A percentile compares a stretch with the other conserved stretches of the same genome.
phyloP scores from a whole-genome alignment of 805 yeast species.

The Candida argentea region DNA sequence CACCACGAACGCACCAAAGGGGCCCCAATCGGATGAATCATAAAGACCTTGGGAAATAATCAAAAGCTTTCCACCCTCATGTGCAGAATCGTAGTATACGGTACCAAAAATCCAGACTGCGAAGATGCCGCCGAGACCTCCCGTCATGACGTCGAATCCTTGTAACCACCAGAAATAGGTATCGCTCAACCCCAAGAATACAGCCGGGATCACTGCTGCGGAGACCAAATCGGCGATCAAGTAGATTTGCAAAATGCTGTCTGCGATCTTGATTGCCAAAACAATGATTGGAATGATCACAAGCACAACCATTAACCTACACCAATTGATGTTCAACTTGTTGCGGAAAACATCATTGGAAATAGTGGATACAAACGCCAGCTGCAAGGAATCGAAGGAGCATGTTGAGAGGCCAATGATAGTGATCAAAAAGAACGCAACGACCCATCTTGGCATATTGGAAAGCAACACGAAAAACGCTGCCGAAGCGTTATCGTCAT shows the following conservation, averaged over 20 bases:
- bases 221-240: conserved; percentile 87
- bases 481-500: conserved; percentile 47
- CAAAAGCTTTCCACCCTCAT: conserved; percentile 67
- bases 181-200: conserved; percentile 69
- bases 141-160: conserved; percentile 73
- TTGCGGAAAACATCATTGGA: conserved; percentile 88
- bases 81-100: conserved; percentile 61
- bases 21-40: conserved; percentile 74
- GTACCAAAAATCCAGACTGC: conserved; percentile 79
- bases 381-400: conserved; percentile 80
- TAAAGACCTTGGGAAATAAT: conserved; percentile 76
- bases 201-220: conserved; percentile 74
- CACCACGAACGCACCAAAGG: conserved; percentile 88
- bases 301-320: conserved; percentile 59
- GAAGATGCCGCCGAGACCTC: conserved; percentile 75
- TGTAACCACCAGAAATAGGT: conserved; percentile 52
- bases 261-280: conserved; percentile 73
- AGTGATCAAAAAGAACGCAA: conserved; percentile 74
- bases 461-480: conserved; percentile 66
- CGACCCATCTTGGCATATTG: conserved; percentile 75
- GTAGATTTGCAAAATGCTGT: conserved; percentile 76
- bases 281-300: conserved; percentile 83
- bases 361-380: conserved; percentile 79
- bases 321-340: conserved; percentile 54
- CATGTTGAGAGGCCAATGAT: conserved; percentile 70